Evolutionary conservation across 768 basidiomycete species (phyloP).

Genomic region (Calocera viscosa): DNA sequence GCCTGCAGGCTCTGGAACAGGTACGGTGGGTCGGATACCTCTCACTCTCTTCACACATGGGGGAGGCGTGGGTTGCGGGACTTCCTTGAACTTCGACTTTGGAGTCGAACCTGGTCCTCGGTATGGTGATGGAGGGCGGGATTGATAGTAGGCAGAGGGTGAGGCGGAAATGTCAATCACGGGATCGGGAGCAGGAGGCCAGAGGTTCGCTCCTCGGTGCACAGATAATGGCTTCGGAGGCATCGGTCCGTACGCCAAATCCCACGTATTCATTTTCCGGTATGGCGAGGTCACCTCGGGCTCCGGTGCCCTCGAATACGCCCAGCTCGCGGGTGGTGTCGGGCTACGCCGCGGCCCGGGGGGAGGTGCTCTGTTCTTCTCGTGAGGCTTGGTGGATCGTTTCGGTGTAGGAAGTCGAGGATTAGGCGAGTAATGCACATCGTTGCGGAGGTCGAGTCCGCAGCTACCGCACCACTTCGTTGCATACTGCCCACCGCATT

Average conservation of each 20-base stretch:
- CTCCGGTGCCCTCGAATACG: background rate
- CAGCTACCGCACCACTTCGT: background rate
- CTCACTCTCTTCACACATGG: background rate
- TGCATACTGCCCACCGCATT: background rate
- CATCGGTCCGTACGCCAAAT: background rate
- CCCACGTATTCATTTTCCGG: background rate
- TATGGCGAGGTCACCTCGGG: background rate
- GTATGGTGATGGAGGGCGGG: background rate
- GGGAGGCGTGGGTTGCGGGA: background rate
- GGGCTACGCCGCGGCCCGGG: background rate
- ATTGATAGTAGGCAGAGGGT: background rate
- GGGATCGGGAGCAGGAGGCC: background rate
- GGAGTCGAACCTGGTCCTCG: background rate
- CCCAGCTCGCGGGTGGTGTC: background rate
- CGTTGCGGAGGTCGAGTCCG: background rate
- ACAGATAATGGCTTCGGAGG: background rate
- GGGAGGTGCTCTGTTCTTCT: background rate
- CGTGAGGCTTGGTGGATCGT: background rate
- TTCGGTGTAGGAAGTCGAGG: background rate
- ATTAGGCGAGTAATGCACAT: background rate
- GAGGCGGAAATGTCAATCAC: background rate
- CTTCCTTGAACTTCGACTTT: background rate
- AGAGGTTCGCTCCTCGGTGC: background rate
- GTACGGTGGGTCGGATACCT: background rate
- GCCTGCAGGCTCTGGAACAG: background rate